phyloP scores from a whole-genome alignment of 352 stramenopile genomes.

The Pythium apleroticum region DNA sequence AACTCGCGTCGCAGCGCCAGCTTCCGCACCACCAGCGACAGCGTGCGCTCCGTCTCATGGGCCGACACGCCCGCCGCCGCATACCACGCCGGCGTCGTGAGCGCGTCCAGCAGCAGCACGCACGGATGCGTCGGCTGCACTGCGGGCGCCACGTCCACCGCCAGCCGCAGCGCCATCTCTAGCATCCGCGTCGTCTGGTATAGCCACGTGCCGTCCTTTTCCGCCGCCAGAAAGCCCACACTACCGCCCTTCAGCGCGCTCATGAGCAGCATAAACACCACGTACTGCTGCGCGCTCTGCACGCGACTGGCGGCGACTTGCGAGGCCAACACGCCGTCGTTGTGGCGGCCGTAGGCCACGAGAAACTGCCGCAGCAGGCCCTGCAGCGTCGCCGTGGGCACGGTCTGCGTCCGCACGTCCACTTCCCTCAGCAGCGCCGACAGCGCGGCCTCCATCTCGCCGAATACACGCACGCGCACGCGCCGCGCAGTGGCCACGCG shows the following conservation, averaged over 20 bases:
- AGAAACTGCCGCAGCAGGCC: slow-evolving; percentile 47
- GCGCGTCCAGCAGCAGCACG: slow-evolving; percentile 46
- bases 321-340: neutral
- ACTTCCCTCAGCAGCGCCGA: slow-evolving; percentile 30
- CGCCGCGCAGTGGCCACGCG: slow-evolving; percentile 30
- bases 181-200: slow-evolving; percentile 39
- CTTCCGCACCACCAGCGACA: slow-evolving; percentile 30
- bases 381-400: slow-evolving; percentile 32
- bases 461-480: slow-evolving; percentile 36
- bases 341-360: slow-evolving; percentile 30
- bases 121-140: slow-evolving; percentile 43
- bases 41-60: slow-evolving; percentile 11
- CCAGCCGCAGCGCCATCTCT: slow-evolving; percentile 38
- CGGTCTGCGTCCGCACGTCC: slow-evolving; percentile 36
- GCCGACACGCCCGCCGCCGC: slow-evolving; percentile 11
- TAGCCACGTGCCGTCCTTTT: slow-evolving; percentile 40
- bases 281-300: slow-evolving; percentile 52
- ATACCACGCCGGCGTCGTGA: slow-evolving; percentile 39
- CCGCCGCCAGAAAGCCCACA: slow-evolving; percentile 29
- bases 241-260: slow-evolving; percentile 39
- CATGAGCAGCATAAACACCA: slow-evolving; percentile 62
- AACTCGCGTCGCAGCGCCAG: slow-evolving; percentile 25
- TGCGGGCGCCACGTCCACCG: slow-evolving; percentile 27
- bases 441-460: slow-evolving; percentile 42
- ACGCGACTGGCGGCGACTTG: slow-evolving; percentile 26